A percentile compares a stretch with the other conserved stretches of the same genome.
Evolutionary conservation across 352 stramenopile genomes (phyloP).

Genomic region (Pseudoperonospora humuli): DNA sequence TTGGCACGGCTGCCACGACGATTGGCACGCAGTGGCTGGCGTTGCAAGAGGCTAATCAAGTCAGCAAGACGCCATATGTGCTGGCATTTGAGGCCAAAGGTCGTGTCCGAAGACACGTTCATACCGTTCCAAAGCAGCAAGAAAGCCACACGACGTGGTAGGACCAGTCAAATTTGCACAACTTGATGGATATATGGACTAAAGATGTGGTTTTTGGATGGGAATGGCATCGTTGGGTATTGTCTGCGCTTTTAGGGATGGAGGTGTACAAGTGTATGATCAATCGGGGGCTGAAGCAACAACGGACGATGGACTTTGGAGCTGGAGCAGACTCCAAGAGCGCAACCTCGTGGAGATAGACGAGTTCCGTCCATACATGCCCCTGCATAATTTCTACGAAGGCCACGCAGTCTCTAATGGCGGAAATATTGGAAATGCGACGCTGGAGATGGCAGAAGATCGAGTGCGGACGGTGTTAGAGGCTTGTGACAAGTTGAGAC

Average conservation of each 20-base stretch:
- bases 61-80: slow-evolving; percentile 37
- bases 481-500: slow-evolving; percentile 53
- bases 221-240: not conserved
- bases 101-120: slow-evolving; percentile 9
- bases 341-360: slow-evolving; percentile 60
- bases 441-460: slow-evolving; percentile 55
- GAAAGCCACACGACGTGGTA: slow-evolving; percentile 38
- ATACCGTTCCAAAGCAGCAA: slow-evolving; percentile 17
- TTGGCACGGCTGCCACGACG: slow-evolving; percentile 57
- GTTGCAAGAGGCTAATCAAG: slow-evolving; percentile 34
- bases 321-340: slow-evolving; percentile 42
- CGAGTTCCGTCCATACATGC: slow-evolving; percentile 70
- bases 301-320: slow-evolving; percentile 40
- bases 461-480: slow-evolving; percentile 52
- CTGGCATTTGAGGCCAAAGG: slow-evolving; percentile 77
- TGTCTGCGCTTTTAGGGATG: slow-evolving; percentile 27
- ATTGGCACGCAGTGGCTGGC: slow-evolving; percentile 54
- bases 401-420: slow-evolving; percentile 38
- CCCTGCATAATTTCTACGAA: slow-evolving; percentile 80
- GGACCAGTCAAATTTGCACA: not conserved
- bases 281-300: slow-evolving; percentile 21
- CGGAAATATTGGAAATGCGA: slow-evolving; percentile 43
- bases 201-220: not conserved
- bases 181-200: not conserved
- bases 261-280: slow-evolving; percentile 58